Base-by-base conservation (phyloP, 805 yeast genomes). In the Starmerella bombicola region DNA sequence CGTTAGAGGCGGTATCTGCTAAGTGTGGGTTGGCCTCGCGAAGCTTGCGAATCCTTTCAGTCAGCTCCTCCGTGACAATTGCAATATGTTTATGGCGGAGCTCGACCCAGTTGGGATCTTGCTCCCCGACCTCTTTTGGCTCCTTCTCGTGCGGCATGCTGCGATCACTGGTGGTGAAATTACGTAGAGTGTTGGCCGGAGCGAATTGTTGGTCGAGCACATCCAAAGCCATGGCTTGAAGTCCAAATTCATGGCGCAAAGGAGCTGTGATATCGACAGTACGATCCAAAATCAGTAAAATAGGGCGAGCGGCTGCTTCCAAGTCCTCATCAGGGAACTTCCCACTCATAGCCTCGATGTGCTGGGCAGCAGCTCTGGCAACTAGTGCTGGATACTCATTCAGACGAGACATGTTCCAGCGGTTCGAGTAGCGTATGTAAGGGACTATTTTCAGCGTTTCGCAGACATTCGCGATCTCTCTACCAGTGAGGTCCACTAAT, bases 161-260 rank as follows among this genome's bases (percentile, higher is more conserved):
- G 2, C 42, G 40, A 30, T 35, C 30, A n/a, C 12, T 9, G 16
- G 44, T 31, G 29, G 38, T 33, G 33, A 33, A 35, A 10, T 33
- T 33, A 63, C 56, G 33, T 15, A 37, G 24, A 7, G 42, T 40
- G 18, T 8, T 13, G 12, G 30, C 35, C 17, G 50, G 43, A 13
- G 23, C 20, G 29, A 42, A 39, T 30, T 39, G 37, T 16, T 16
- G 16, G 30, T 25, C 30, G 3, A 64, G 71, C 23, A 79, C 61
- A 58, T 88, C 98, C 63, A 79, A 78, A 16, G 86, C 80, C 81
- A 86, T 77, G 4, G 96, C 86, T 61, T 88, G 93, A 60, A 86
- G 91, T 19, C 79, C 73, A 60, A 86, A 83, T 57, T 84, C 95
- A 59, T 91, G 97, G 40, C 86, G 61, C 35, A 91, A 57, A 0